These are phyloP conservation scores for Lathyrus tuberosus DNA, from an alignment of 306 rosid species.

Conservation along the genomic window DNA sequence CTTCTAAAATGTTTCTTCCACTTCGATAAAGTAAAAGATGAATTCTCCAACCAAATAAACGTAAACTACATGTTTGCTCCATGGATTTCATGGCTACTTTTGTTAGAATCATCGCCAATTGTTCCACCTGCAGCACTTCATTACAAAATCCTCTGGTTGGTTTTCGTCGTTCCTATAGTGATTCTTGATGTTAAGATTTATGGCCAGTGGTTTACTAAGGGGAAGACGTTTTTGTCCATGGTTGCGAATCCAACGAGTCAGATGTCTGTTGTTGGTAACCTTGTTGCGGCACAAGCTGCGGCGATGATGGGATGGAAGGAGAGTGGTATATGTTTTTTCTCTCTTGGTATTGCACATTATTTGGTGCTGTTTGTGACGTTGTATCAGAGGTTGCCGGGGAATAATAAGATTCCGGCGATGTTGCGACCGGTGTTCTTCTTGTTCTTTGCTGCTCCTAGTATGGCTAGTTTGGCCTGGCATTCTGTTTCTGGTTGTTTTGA, in stretches of 20 bases:
- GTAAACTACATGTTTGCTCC: conserved; percentile 62
- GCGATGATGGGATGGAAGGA: conserved; percentile 63
- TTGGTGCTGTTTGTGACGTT: conserved; percentile 59
- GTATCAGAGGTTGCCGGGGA: conserved; percentile 58
- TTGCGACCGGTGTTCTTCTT: conserved; percentile 58
- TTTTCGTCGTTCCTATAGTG: conserved; percentile 48
- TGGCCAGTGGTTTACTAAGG: conserved; percentile 63
- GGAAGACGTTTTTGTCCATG: conserved; percentile 46
- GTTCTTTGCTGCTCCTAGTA: conserved; percentile 66
- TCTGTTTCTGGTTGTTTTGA: conserved; percentile 48
- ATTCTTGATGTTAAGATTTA: conserved; percentile 60
- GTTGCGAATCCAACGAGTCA: conserved; percentile 61
- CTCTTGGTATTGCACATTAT: conserved; percentile 60
- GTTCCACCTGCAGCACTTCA: conserved; percentile 16
- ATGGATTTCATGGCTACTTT: conserved; percentile 57
- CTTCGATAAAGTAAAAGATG: conserved; percentile 49
- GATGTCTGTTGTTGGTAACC: conserved; percentile 59
- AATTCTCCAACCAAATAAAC: conserved; percentile 51
- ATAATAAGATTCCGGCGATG: conserved; percentile 46
- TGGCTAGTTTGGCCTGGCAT: conserved; percentile 63
- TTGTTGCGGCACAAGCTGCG: conserved; percentile 53
- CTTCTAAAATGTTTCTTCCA: conserved; percentile 52
- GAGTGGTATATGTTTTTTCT: conserved; percentile 55
- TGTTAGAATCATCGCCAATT: conserved; percentile 57
- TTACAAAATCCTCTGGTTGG: conserved; percentile 48